These are phyloP conservation scores for Coniochaeta prunicola DNA, from an alignment of 2,329 filamentous ascomycete species.

Conservation along the genomic window DNA sequence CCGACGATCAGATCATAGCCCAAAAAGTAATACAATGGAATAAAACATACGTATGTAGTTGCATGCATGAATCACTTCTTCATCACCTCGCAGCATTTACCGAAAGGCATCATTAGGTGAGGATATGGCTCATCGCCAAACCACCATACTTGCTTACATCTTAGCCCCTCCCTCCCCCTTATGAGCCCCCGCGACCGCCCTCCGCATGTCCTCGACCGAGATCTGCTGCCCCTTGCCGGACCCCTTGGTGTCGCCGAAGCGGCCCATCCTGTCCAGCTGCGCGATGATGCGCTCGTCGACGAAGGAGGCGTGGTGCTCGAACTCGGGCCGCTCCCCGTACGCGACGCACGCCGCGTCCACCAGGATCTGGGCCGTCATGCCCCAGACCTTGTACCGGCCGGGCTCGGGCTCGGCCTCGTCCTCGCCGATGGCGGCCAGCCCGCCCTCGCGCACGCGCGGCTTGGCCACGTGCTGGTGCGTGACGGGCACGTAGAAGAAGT, in stretches of 20 bases:
- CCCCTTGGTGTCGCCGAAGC: conserved; percentile 34
- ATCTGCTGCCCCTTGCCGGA: conserved; percentile 23
- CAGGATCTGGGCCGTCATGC: conserved; percentile 87
- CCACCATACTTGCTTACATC: conserved; percentile 21
- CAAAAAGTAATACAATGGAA: no score
- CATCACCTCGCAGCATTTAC: no score
- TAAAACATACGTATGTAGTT: no score
- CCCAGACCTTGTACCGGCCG: conserved; percentile 76
- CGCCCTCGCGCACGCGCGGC: conserved; percentile 33
- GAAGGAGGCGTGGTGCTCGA: conserved; percentile 57
- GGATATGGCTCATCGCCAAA: neutral
- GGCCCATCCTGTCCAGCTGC: conserved; percentile 35
- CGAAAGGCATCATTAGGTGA: no score
- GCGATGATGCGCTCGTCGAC: conserved; percentile 47
- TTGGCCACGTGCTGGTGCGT: conserved; percentile 61
- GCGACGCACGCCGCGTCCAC: conserved; percentile 83
- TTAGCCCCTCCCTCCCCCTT: conserved; percentile 19
- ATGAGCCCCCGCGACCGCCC: conserved; percentile 13
- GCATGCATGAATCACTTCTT: no score
- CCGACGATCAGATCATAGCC: no score
- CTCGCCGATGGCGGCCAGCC: conserved; percentile 35
- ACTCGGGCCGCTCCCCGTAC: conserved; percentile 75
- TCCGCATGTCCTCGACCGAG: conserved; percentile 26
- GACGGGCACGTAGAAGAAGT: conserved; percentile 87
- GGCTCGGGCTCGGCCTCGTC: conserved; percentile 36